Evolutionary conservation across 192 early-diverging fungal species (phyloP).

Genomic region (Neocallimastix lanati): DNA sequence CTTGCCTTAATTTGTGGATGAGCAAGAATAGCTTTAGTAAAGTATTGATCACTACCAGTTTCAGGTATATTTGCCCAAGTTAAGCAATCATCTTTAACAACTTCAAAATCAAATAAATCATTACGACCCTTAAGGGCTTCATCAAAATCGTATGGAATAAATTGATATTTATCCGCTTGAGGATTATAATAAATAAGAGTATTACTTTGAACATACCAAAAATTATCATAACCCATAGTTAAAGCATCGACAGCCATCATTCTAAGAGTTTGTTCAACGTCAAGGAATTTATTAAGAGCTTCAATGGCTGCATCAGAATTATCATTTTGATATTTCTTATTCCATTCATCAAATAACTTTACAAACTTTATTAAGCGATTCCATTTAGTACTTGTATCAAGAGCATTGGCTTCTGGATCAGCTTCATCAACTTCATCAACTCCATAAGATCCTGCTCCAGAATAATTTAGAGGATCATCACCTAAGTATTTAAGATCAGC

Average conservation of each 20-base stretch:
- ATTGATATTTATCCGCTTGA: neutral
- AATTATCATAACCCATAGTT: neutral
- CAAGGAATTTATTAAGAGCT: neutral
- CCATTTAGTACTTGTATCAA: neutral
- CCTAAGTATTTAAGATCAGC: neutral
- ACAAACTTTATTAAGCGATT: neutral
- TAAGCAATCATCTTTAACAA: neutral
- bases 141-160: neutral
- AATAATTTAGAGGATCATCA: neutral
- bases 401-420: neutral
- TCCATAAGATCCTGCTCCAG: neutral
- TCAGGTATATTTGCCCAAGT: neutral
- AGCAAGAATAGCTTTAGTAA: neutral
- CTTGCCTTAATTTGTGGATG: neutral
- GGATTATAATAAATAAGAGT: neutral
- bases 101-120: neutral
- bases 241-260: neutral
- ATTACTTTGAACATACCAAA: neutral
- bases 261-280: neutral
- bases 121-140: neutral
- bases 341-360: neutral
- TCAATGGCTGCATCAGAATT: neutral
- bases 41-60: neutral
- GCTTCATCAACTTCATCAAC: neutral
- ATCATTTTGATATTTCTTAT: neutral